Base-by-base conservation (phyloP, 1,284 basidiomycete genomes). In the Ustilago loliicola region DNA sequence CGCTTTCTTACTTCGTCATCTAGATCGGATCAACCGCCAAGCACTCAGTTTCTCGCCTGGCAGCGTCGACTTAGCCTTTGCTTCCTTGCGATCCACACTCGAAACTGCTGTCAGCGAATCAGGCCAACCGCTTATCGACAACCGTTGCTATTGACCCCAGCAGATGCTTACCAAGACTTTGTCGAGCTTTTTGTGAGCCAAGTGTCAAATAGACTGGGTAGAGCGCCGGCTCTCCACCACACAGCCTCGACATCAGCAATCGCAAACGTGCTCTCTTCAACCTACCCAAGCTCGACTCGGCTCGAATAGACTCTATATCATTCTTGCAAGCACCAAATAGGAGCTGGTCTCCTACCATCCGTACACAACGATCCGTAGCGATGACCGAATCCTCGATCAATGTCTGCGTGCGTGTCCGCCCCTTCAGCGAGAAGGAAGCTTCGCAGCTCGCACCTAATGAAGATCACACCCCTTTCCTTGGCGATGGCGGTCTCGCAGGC, bases 391-490 rank as follows among this genome's bases (percentile, higher is more conserved):
- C 74, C 0, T 77, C 74, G 7, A 77, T 77, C 62, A 77, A 77
- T n/a, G 74, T 77, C 19, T 72, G 69, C 60, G 85, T 86, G 40
- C 82, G 85, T n/a, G 72, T 85, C n/a, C 71, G 85, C 25, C 85
- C 85, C 27, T 81, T 86, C 60, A 83, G 80, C 64, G 77, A 75
- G 10, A 81, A 81, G 56, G 85, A 86, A 56, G 72, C 73, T 5
- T 66, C 79, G 0, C 77, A 74, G 55, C 75, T 86, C 3, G 82
- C 81, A 6, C 84, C 83, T 7, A 70, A 76, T 34, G 77, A 85
- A 42, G 74, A 77, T 11, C 65, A 71, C 10, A 72, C 74, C 9
- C 84, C 85, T n/a, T 86, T 86, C 48, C 75, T 83, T n/a, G 85
- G 85, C 48, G 85, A 86, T 61, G 85, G 85, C 25, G 84, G 84